Evolutionary conservation across 805 yeast species (phyloP), one percentile per base, ranked within the genome.

Genomic region (Kodamaea jinghongensis): DNA sequence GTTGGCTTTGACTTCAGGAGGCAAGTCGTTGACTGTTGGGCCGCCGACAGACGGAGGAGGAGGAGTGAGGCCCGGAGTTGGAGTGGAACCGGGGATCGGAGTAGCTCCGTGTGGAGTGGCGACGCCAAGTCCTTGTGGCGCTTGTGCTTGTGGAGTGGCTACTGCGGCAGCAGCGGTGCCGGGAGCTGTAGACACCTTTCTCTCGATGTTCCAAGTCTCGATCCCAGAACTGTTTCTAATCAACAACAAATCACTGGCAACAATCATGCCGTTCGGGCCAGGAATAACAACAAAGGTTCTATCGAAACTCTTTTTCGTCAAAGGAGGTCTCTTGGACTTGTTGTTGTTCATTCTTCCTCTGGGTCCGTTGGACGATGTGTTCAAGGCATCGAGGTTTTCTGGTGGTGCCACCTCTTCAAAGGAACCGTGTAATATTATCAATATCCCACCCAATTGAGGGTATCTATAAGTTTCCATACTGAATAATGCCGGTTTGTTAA

Each of bases 161-260:
- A n/a, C n/a, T n/a, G n/a, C n/a, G n/a, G n/a, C n/a, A n/a, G n/a
- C n/a, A n/a, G n/a, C 27, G 7, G 33, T 17, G 2, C 25, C 13
- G 2, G 39, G 37, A 11, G 44, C 46, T 8, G 28, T 22, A 4
- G 50, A 32, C 10, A 43, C 43, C n/a, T 50, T 34, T 17, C 55
- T 54, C 9, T 14, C 25, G 8, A 30, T n/a, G 17, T 50, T 52
- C 90, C 91, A 86, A 0, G 86, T 74, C 17, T 74, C 69, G 16
- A 63, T 50, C 3, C 76, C 79, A 1, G 81, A 71, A 48, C 65
- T 73, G 5, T 81, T 73, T 47, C 95, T 78, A 3, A 93, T 63
- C 11, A 80, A 70, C 38, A 93, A 67, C 56, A 86, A 59, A 61
- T 93, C 99, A 25, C 95, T 83, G 11, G 96, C 96, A 22, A 93